phyloP scores from a whole-genome alignment of 768 basidiomycete genomes.

The Phylloporus arenicola region DNA sequence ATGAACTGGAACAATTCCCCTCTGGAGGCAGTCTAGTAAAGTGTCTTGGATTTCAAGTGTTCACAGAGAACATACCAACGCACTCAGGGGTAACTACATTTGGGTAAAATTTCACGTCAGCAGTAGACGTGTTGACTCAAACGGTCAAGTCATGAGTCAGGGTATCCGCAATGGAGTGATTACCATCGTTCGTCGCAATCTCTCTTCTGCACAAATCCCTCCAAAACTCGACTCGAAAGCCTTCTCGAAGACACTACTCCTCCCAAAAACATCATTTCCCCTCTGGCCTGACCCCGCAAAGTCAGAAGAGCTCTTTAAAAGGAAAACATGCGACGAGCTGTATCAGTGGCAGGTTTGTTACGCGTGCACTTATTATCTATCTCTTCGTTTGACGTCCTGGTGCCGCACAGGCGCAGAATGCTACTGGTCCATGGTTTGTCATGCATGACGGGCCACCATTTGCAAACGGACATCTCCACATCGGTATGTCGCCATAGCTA shows the following conservation, averaged over 20 bases:
- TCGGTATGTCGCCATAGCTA: conserved; percentile 50
- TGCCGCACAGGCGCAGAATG: conserved; percentile 53
- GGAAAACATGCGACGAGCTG: conserved; percentile 63
- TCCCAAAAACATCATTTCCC: conserved; percentile 80
- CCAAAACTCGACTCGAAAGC: conserved; percentile 27
- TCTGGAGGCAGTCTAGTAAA: too few species aligned
- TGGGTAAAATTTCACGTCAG: neutral
- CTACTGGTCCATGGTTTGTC: conserved; percentile 66
- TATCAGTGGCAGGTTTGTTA: conserved; percentile 72
- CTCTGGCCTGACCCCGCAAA: conserved; percentile 63
- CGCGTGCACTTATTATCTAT: conserved; percentile 1
- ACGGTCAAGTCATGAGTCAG: neutral
- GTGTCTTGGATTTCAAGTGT: too few species aligned
- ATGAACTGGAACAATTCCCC: too few species aligned
- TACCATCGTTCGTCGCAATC: conserved; percentile 8
- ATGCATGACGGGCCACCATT: conserved; percentile 97
- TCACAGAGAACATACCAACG: too few species aligned
- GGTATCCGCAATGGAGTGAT: conserved; percentile 13
- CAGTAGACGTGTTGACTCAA: too few species aligned
- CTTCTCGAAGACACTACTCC: conserved; percentile 60
- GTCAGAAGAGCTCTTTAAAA: conserved; percentile 52
- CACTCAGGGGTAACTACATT: neutral
- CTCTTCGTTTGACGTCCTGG: neutral
- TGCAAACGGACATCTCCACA: conserved; percentile 93
- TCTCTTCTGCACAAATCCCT: conserved; percentile 9